A percentile compares a stretch with the other conserved stretches of the same genome.
These are phyloP conservation scores for Pochonia chlamydosporia DNA, from an alignment of 2,329 filamentous ascomycete genomes.

Conservation along the genomic window DNA sequence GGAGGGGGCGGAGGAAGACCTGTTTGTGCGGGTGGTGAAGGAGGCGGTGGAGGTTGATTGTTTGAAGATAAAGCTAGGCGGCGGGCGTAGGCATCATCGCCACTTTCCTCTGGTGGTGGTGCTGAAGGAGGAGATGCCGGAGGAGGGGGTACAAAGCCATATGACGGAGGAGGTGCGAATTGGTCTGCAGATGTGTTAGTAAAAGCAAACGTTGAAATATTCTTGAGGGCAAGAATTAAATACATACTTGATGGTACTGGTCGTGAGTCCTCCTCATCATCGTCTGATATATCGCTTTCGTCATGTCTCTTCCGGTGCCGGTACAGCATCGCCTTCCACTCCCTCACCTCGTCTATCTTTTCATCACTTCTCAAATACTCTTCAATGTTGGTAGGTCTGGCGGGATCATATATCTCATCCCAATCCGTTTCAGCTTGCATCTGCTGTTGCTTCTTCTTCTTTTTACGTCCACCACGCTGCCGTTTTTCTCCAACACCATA, in stretches of 20 bases:
- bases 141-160: constrained; percentile 52
- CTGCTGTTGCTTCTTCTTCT: constrained; percentile 62
- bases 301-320: constrained; percentile 52
- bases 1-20: constrained; percentile 32
- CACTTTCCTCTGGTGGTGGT: constrained; percentile 52
- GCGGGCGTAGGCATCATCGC: constrained; percentile 64
- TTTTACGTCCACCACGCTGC: constrained; percentile 71
- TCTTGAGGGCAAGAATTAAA: not conserved
- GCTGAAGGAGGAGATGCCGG: constrained; percentile 36
- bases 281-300: constrained; percentile 34
- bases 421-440: constrained; percentile 64
- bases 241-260: constrained; percentile 27
- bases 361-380: constrained; percentile 83
- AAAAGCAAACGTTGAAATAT: not conserved
- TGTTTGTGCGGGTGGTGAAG: constrained; percentile 17
- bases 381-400: constrained; percentile 75
- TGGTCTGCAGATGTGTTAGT: constrained; percentile 34
- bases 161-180: constrained; percentile 54
- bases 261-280: constrained; percentile 28
- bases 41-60: constrained; percentile 26
- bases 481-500: constrained; percentile 60
- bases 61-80: constrained; percentile 52
- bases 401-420: constrained; percentile 87
- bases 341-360: constrained; percentile 69
- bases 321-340: constrained; percentile 82